Conservation (phyloP, 2,329 filamentous ascomycete species). For the Aspergillus sp. region DNA sequence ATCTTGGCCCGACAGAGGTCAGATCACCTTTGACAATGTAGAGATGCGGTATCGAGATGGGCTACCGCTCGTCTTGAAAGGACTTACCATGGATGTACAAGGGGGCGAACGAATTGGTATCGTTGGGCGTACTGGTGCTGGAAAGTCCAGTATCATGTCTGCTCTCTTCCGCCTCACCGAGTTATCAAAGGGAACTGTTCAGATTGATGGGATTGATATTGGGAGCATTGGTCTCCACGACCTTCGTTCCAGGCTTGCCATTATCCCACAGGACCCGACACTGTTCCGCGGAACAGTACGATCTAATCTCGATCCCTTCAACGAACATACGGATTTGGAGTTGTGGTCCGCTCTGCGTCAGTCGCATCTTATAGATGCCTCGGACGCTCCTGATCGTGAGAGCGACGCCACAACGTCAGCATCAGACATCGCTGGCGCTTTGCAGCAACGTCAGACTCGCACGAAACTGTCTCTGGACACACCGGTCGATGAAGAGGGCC, state of each 20-base stretch:
- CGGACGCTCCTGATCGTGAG: conserved; percentile 46
- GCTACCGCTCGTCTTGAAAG: conserved; percentile 70
- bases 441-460: conserved; percentile 29
- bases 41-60: conserved; percentile 74
- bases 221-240: conserved; percentile 39
- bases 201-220: conserved; percentile 45
- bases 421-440: not conserved
- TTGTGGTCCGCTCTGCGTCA: conserved; percentile 47
- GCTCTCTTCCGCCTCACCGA: conserved; percentile 45
- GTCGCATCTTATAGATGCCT: conserved; percentile 46
- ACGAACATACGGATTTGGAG: conserved; percentile 45
- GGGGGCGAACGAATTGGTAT: conserved; percentile 50
- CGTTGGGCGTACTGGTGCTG: conserved; percentile 45
- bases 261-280: conserved; percentile 47
- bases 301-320: conserved; percentile 46
- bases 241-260: conserved; percentile 42
- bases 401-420: conserved; percentile 37
- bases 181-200: conserved; percentile 38
- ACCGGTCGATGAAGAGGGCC: conserved; percentile 84
- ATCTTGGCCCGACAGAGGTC: conserved; percentile 82
- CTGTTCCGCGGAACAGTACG: conserved; percentile 45
- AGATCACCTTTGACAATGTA: conserved; percentile 72
- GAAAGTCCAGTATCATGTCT: conserved; percentile 48
- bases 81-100: conserved; percentile 51
- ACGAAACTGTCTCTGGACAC: conserved; percentile 60